phyloP scores from a whole-genome alignment of 352 stramenopile genomes.

The Phytophthora capsici region DNA sequence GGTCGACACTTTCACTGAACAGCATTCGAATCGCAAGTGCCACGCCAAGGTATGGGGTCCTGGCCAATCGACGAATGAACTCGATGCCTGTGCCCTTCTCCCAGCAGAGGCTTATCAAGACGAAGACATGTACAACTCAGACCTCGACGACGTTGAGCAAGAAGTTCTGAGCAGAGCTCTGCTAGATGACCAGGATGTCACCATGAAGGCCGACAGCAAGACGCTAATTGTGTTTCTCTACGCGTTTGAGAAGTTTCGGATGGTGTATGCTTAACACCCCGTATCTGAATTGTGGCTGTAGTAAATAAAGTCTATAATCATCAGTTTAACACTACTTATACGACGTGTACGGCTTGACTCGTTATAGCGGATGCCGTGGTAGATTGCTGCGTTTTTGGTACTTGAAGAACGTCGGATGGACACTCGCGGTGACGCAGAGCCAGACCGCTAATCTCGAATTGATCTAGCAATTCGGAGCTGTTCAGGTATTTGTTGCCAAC shows the following conservation, averaged over 20 bases:
- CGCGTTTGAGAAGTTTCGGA: slow-evolving; percentile 31
- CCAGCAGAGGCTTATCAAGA: not conserved
- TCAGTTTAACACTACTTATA: slow-evolving; percentile 35
- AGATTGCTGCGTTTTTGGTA: slow-evolving; percentile 39
- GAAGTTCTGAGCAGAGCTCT: slow-evolving; percentile 19
- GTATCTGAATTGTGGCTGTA: not conserved
- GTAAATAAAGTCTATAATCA: slow-evolving; percentile 44
- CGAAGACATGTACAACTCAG: not conserved
- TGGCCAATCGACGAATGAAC: not conserved
- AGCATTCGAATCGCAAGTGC: not conserved
- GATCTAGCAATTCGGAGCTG: slow-evolving; percentile 59
- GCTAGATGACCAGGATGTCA: slow-evolving; percentile 13
- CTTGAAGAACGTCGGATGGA: slow-evolving; percentile 49
- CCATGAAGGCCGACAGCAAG: slow-evolving; percentile 3
- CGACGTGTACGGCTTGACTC: slow-evolving; percentile 31
- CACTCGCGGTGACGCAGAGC: slow-evolving; percentile 48
- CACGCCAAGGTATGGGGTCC: slow-evolving; percentile 1
- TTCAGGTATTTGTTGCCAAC: slow-evolving; percentile 55
- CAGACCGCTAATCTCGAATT: slow-evolving; percentile 64
- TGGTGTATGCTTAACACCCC: slow-evolving; percentile 25
- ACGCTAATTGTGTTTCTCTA: slow-evolving; percentile 21
- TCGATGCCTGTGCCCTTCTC: slow-evolving; percentile 4
- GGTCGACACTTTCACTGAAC: slow-evolving; percentile 23
- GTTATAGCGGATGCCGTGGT: slow-evolving; percentile 27
- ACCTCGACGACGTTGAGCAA: slow-evolving; percentile 24